Evolutionary conservation across 257 asterid genomes (phyloP), one percentile per base, ranked within the genome.

Genomic region (Nicotiana undulata): DNA sequence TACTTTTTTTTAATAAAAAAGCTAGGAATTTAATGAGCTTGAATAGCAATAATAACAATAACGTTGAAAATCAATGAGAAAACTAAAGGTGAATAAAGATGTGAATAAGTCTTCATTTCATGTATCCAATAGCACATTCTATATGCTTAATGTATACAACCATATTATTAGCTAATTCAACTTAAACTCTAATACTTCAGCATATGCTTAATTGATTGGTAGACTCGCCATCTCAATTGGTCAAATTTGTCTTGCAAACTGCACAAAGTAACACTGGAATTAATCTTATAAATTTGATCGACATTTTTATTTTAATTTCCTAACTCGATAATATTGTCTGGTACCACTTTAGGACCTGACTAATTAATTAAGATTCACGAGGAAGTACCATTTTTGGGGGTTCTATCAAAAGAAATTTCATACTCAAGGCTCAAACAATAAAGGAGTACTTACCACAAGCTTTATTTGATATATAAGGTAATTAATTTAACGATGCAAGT

Each of bases 231-330:
- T 88, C 87, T 90, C 94, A 13, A 79, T 70, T 3, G 93, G 92
- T 59, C 93, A 93, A 80, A 80, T 86, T 86, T 89, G 93, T 85
- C 95, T 93, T 80, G 88, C 92, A 80, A 72, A 77, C 97, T 92
- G 87, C 79, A 32, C 9, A 49, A 0, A 82, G 3, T n/a, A 34
- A 58, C 52, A 82, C 13, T 5, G 20, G 12, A 79, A 34, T 16
- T n/a, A 26, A 46, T 59, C 49, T 60, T 29, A 76, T 40, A 40
- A 40, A 40, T 40, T 40, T 40, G 9, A 40, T 8, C 3, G 46
- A 40, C 46, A 40, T 40, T 40, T 37, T 9, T 40, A 40, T 40
- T 40, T 40, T 40, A 0, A 40, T 40, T 40, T 40, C 3, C 10
- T 0, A 37, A 40, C 49, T 3, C 3, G 12, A 40, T 37, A 26